Base-by-base conservation (phyloP, 202 grass and related monocot genomes). In the Carex arenaria region DNA sequence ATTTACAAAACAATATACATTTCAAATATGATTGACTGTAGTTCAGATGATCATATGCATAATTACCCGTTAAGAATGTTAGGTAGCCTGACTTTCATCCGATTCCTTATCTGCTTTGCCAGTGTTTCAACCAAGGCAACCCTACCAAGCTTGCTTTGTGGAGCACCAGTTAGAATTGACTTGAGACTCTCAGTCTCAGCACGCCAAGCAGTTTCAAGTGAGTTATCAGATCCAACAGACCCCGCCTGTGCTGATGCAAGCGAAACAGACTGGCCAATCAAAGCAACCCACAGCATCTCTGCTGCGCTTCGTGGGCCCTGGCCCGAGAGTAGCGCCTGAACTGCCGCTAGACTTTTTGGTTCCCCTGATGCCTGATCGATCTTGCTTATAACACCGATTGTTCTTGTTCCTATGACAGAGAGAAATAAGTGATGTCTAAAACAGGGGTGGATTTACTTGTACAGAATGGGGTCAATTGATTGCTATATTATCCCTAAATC, bases 361-460 rank as follows among this genome's bases (percentile, higher is more conserved):
- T 97, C 91, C 62, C 80, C 87, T 47, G 91, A 83, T 78, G 86
- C 89, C 70, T 94, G 94, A 89, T 97, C 94, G 47, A 90, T 83
- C 87, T 97, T 97, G 84, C 94, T 94, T 60, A 97, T 80, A 55
- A 97, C 74, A 65, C 94, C 94, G 23, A 97, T 85, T 31, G 94
- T 97, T 90, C 91, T 97, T 78, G 85, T 97, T 85, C 94, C 94
- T 97, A 81, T 72, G 68, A 93, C 79, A 78, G 11, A 89, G n/a
- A 87, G 53, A 61, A 10, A 63, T 17, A 78, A 11, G 15, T 36
- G 8, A 1, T 56, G 13, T 59, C 52, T 38, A 14, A 59, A 36
- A 78, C 34, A 70, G 15, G 14, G 45, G 26, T 7, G 22, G 49
- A 31, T 74, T 23, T 5, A 55, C 51, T 52, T 60, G 54, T 45